Base-by-base conservation (phyloP, 106 monocot genomes). In the Apostasia ramifera region DNA sequence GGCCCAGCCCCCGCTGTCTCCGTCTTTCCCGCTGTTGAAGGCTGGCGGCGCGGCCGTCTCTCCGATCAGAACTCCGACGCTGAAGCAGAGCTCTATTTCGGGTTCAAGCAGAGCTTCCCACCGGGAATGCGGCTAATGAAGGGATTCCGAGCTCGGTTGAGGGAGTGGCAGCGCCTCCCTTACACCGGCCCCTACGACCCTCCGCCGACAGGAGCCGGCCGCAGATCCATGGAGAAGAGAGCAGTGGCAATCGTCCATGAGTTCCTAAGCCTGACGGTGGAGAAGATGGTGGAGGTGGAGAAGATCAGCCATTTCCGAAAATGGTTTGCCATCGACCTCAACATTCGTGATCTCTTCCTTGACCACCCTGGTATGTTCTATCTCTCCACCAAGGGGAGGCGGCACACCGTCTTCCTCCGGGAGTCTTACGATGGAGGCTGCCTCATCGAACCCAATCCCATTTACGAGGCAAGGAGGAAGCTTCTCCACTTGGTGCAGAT, bases 291-390 rank as follows among this genome's bases (percentile, higher is more conserved):
- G 78, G 95, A 92, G 82, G 92, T 97, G 66, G 95, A 97, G 82
- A 81, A 89, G 71, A 66, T 97, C 11, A 97, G 92, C 81, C 95
- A 97, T 13, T 92, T 97, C 70, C 77, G 92, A 77, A 86, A 83
- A 49, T 89, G 86, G 76, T 85, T 92, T 55, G 78, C 78, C 9
- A 85, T 97, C 47, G 82, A 97, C 62, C 69, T 92, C 9, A 97
- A 97, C 72, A 69, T 97, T 10, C 66, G 91, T 63, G 92, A 92
- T 64, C 55, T 97, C 71, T 89, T 97, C 69, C 61, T 97, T 37
- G 95, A 97, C 52, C 95, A 97, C 45, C 92, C 95, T 2, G 92
- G 95, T 13, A 97, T 97, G 12, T 97, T 97, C 73, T 97, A 97
- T 70, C 58, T 97, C 26, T 97, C 92, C 4, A 78, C 92, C 1